Base-by-base conservation (phyloP, 208 protist species). In the Leishmania arabica region DNA sequence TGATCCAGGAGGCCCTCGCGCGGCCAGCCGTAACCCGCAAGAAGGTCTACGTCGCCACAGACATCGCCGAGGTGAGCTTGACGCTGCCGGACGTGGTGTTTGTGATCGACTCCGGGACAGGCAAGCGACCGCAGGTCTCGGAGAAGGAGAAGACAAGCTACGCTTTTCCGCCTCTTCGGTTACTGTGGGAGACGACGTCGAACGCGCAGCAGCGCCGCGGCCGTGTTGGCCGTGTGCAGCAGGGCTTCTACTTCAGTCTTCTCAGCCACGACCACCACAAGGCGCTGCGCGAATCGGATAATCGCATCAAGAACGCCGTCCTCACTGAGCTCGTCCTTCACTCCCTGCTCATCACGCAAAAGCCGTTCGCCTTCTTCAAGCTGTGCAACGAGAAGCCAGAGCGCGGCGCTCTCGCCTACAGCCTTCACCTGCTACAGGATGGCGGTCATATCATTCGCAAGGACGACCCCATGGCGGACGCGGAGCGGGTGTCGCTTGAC, bases 21-120 rank as follows among this genome's bases (percentile, higher is more conserved):
- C 89, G 91, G 8, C 85, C 97, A 27, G 90, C 98, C 62, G 82
- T 81, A 19, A 95, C 89, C 53, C 87, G 89, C 27, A 91, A 98
- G 72, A 99, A 99, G 86, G 89, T 99, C 19, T 96, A 99, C 72
- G 77, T 99, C 27, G 91, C 96, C 27, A 99, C 98, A 13, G 98
- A 99, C 86, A 99, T 99, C 83, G 98, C 98, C 13, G 98, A 99
- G 84, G 99, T 99, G 15, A 97, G 92, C 49, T 75, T 99, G 13
- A 99, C 99, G 40, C 94, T 99, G 76, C 97, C 98, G 17, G 99
- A 99, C 82, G 93, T 97, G 17, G 94, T 97, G 37, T 97, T 98
- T 68, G 98, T 99, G 8, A 97, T 99, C 51, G 99, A 99, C 88
- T 93, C 88, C 40, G 98, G 98, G 60, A 92, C 86, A 4, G 79